Conservation (phyloP, 768 basidiomycete species). For the Trichaptum fuscoviolaceum region DNA sequence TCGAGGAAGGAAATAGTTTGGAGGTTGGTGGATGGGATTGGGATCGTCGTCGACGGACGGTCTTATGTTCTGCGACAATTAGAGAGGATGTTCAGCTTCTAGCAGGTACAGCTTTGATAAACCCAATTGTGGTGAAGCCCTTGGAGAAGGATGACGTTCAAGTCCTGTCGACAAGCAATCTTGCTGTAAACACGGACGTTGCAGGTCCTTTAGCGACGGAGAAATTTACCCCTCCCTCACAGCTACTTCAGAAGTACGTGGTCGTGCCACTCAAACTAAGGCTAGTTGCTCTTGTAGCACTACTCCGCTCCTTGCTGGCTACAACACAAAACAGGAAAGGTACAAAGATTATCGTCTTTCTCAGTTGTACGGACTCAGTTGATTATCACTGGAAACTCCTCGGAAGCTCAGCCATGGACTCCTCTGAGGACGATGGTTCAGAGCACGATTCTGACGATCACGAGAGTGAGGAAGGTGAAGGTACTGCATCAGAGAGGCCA, state of each 20-base stretch:
- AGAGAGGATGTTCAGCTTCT: slow-evolving; percentile 92
- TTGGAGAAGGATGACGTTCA: slow-evolving; percentile 39
- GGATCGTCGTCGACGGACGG: slow-evolving; percentile 69
- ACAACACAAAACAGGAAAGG: slow-evolving; percentile 48
- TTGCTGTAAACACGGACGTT: slow-evolving; percentile 17
- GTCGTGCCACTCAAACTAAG: slow-evolving; percentile 89
- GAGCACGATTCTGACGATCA: slow-evolving; percentile 23
- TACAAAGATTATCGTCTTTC: slow-evolving; percentile 86
- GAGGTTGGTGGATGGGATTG: slow-evolving; percentile 88
- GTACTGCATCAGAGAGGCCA: slow-evolving; percentile 20
- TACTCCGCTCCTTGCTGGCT: slow-evolving; percentile 75
- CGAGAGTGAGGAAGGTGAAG: slow-evolving; percentile 22
- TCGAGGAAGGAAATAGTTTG: slow-evolving; percentile 56
- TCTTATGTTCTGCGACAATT: slow-evolving; percentile 96
- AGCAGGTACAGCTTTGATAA: slow-evolving; percentile 72
- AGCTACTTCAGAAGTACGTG: slow-evolving; percentile 87
- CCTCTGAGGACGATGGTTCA: slow-evolving; percentile 17
- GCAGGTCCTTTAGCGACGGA: slow-evolving; percentile 23
- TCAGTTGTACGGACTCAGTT: slow-evolving; percentile 96
- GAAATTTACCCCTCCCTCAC: slow-evolving; percentile 90
- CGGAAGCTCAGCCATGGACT: slow-evolving; percentile 64
- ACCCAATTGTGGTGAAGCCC: slow-evolving; percentile 83
- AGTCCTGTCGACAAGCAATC: slow-evolving; percentile 15
- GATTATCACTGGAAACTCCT: slow-evolving; percentile 93
- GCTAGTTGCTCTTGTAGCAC: slow-evolving; percentile 84